These are phyloP conservation scores for Pharnaceum exiguum DNA, from an alignment of 148 eudicot species.

Conservation along the genomic window DNA sequence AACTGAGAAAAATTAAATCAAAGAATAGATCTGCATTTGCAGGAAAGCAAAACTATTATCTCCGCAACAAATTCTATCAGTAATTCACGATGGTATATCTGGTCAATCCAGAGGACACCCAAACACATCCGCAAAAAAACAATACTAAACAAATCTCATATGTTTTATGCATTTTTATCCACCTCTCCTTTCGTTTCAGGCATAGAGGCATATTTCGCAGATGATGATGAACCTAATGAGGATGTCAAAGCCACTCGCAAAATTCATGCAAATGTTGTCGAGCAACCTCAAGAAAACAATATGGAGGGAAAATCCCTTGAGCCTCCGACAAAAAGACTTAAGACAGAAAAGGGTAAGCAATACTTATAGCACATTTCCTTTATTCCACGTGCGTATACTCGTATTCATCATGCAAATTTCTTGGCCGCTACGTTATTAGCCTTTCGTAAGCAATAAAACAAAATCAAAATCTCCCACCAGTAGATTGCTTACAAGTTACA, in stretches of 20 bases:
- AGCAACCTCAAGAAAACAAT: neutral
- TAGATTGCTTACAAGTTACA: constrained; percentile 1
- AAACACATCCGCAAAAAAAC: too few relatives aligned
- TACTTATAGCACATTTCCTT: neutral
- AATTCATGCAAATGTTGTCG: neutral
- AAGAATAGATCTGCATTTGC: too few relatives aligned
- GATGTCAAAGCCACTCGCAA: neutral
- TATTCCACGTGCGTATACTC: neutral
- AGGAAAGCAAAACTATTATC: too few relatives aligned
- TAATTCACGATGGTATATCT: too few relatives aligned
- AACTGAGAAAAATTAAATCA: too few relatives aligned
- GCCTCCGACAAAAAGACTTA: constrained; percentile 21
- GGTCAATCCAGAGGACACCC: too few relatives aligned
- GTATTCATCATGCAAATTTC: neutral
- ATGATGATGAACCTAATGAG: constrained; percentile 3
- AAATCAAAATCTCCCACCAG: neutral
- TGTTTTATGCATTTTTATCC: constrained; percentile 6
- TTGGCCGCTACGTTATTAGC: neutral
- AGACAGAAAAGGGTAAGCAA: constrained; percentile 12
- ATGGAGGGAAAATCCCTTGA: constrained; percentile 1
- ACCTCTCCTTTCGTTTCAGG: constrained; percentile 4
- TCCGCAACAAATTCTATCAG: too few relatives aligned
- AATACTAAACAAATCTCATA: too few relatives aligned
- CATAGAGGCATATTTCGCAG: constrained; percentile 14
- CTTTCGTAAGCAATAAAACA: neutral